These are phyloP conservation scores for Arthrocladium fulminans DNA, from an alignment of 2,329 filamentous ascomycete species.

Conservation along the genomic window DNA sequence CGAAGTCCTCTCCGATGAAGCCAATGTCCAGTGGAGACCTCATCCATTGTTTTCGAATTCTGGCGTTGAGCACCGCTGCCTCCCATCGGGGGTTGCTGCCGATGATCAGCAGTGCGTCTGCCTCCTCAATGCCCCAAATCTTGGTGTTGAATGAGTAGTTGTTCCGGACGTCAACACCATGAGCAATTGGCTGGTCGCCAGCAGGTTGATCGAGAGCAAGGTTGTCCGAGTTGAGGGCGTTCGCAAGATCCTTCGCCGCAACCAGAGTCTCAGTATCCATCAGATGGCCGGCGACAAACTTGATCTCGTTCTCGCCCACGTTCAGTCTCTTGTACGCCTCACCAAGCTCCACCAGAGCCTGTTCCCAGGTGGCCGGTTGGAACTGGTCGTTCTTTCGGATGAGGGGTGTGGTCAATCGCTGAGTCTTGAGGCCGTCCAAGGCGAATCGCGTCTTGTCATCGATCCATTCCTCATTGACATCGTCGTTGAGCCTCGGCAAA, in stretches of 20 bases:
- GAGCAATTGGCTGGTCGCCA: slow-evolving; percentile 73
- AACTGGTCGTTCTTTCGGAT: slow-evolving; percentile 85
- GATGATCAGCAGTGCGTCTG: slow-evolving; percentile 82
- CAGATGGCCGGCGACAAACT: slow-evolving; percentile 83
- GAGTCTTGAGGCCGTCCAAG: slow-evolving; percentile 91
- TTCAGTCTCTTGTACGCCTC: slow-evolving; percentile 69
- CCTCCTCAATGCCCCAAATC: slow-evolving; percentile 88
- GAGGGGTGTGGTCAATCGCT: slow-evolving; percentile 85
- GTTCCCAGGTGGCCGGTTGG: slow-evolving; percentile 88
- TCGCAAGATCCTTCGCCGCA: slow-evolving; percentile 93
- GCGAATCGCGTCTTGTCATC: slow-evolving; percentile 97
- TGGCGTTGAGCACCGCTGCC: slow-evolving; percentile 87
- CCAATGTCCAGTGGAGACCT: slow-evolving; percentile 89
- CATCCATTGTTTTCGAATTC: slow-evolving; percentile 96
- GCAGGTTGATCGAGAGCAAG: slow-evolving; percentile 82
- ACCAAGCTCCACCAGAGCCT: slow-evolving; percentile 79
- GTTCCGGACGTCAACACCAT: slow-evolving; percentile 85
- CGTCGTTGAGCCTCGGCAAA: slow-evolving; percentile 85
- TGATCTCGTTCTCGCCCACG: slow-evolving; percentile 89
- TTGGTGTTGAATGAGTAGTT: slow-evolving; percentile 97
- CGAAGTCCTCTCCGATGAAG: slow-evolving; percentile 80
- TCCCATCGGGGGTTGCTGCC: slow-evolving; percentile 94
- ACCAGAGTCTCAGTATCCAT: slow-evolving; percentile 89
- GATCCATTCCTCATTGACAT: slow-evolving; percentile 99
- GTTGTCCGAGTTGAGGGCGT: slow-evolving; percentile 94